These are phyloP conservation scores for Entomortierella parvispora DNA, from an alignment of 192 early-diverging fungal genomes.

Conservation along the genomic window DNA sequence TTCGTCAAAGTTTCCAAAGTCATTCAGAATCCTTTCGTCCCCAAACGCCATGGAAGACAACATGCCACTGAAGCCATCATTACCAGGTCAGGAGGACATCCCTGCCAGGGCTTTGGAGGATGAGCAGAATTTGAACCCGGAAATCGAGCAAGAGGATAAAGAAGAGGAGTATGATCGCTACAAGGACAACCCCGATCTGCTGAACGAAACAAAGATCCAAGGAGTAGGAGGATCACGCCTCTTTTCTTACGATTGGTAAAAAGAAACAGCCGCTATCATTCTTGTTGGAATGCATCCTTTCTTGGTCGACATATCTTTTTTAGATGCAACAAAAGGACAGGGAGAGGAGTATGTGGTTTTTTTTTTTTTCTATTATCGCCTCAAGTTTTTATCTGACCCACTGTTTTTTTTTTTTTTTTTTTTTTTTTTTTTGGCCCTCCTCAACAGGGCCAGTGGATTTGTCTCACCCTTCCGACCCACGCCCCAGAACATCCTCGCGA, in stretches of 20 bases:
- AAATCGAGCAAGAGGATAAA: background rate
- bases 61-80: too few relatives aligned
- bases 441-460: conserved; percentile 27
- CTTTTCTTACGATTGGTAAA: conserved; percentile 41
- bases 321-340: background rate
- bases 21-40: too few relatives aligned
- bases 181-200: conserved; percentile 34
- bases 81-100: too few relatives aligned
- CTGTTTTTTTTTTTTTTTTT: background rate
- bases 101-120: too few relatives aligned
- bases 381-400: background rate
- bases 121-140: background rate
- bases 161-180: conserved; percentile 38
- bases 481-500: conserved; percentile 23
- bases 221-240: conserved; percentile 5
- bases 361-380: background rate
- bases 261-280: background rate
- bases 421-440: background rate
- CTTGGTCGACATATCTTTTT: background rate
- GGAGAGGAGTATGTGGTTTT: background rate
- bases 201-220: conserved; percentile 12
- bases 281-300: background rate
- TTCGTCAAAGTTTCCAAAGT: too few relatives aligned
- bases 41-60: too few relatives aligned
- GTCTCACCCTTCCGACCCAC: conserved; percentile 40